These are phyloP conservation scores for Microstegium vimineum DNA, from an alignment of 176 grass and related monocot genomes.

Conservation along the genomic window DNA sequence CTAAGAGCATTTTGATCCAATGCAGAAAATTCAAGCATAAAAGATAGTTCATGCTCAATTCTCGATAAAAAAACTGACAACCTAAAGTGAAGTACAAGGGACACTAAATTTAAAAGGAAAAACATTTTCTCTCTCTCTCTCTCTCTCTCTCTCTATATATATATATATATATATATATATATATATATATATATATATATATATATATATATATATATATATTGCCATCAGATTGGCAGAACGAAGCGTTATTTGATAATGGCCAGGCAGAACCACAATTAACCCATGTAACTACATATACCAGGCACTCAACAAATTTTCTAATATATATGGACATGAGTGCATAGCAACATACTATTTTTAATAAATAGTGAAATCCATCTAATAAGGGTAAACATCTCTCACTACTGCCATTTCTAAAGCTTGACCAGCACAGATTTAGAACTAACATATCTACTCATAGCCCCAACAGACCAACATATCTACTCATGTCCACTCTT, in stretches of 20 bases:
- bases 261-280: background rate
- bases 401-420: slow-evolving; percentile 6
- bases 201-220: too few relatives aligned
- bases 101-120: background rate
- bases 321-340: background rate
- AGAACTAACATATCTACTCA: background rate
- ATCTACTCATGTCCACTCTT: slow-evolving; percentile 1
- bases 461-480: background rate
- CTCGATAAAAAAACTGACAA: background rate
- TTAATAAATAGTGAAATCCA: background rate
- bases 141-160: too few relatives aligned
- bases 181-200: too few relatives aligned
- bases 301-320: background rate
- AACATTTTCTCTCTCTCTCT: too few relatives aligned
- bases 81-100: background rate
- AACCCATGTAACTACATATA: background rate
- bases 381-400: background rate
- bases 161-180: too few relatives aligned
- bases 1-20: background rate
- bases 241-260: slow-evolving; percentile 4
- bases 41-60: background rate
- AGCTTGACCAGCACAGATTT: background rate
- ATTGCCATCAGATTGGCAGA: background rate
- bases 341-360: background rate
- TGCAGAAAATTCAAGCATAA: background rate